These are phyloP conservation scores for Hymenoscyphus repandus DNA, from an alignment of 2,329 filamentous ascomycete genomes.

Conservation along the genomic window DNA sequence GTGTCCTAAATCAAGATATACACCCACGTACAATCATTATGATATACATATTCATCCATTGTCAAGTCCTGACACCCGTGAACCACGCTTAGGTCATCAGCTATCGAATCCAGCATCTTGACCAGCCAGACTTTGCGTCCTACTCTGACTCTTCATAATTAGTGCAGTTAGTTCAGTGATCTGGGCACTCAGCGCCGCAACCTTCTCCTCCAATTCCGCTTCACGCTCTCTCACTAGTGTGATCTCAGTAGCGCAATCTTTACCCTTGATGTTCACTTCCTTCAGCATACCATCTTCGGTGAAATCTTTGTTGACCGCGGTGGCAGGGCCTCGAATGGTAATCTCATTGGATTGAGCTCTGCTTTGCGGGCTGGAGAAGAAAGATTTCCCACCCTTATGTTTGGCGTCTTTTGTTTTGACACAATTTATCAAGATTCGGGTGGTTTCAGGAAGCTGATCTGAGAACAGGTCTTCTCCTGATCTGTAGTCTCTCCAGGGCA, in stretches of 20 bases:
- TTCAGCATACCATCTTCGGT: neutral
- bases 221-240: slow-evolving; percentile 11
- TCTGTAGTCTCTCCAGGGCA: slow-evolving; percentile 18
- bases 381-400: neutral
- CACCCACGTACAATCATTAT: too few species aligned
- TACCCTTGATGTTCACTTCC: neutral
- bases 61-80: too few species aligned
- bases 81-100: neutral
- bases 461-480: slow-evolving; percentile 17
- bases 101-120: neutral
- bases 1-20: too few species aligned
- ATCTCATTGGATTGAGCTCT: slow-evolving; percentile 1
- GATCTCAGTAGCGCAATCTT: slow-evolving; percentile 14
- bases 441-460: slow-evolving; percentile 14
- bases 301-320: neutral
- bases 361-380: neutral
- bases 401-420: slow-evolving; percentile 11
- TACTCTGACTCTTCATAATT: slow-evolving; percentile 43
- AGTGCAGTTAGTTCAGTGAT: slow-evolving; percentile 53
- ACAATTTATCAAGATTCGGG: slow-evolving; percentile 1
- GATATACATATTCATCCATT: too few species aligned
- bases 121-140: slow-evolving; percentile 5
- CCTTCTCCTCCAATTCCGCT: slow-evolving; percentile 40
- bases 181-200: slow-evolving; percentile 50
- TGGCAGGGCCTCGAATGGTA: neutral